These are phyloP conservation scores for Linnemannia exigua DNA, from an alignment of 192 early-diverging fungal genomes.

Conservation along the genomic window DNA sequence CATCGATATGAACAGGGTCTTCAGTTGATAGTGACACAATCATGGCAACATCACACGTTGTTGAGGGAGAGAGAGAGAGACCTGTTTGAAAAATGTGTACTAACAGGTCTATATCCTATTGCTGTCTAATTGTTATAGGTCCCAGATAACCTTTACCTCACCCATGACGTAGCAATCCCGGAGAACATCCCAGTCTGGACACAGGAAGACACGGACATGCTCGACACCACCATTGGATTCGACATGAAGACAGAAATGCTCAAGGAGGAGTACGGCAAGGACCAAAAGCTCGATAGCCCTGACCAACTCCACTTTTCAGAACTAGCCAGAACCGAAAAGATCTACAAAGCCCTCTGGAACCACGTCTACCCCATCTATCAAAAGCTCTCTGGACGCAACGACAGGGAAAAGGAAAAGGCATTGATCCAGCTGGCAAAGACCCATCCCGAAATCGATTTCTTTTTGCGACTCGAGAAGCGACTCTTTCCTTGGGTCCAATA, in stretches of 20 bases:
- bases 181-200: slow-evolving; percentile 57
- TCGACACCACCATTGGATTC: slow-evolving; percentile 58
- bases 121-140: slow-evolving; percentile 9
- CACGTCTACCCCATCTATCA: slow-evolving; percentile 58
- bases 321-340: slow-evolving; percentile 44
- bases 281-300: slow-evolving; percentile 33
- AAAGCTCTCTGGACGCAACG: slow-evolving; percentile 33
- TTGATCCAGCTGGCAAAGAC: slow-evolving; percentile 28
- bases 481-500: slow-evolving; percentile 61
- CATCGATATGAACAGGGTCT: neutral
- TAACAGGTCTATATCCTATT: neutral
- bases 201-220: slow-evolving; percentile 44
- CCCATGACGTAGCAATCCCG: slow-evolving; percentile 64
- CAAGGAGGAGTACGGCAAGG: slow-evolving; percentile 16
- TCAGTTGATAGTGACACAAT: slow-evolving; percentile 19
- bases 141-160: slow-evolving; percentile 36
- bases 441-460: slow-evolving; percentile 45
- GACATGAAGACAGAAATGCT: slow-evolving; percentile 32
- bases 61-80: slow-evolving; percentile 14
- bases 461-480: slow-evolving; percentile 45
- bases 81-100: neutral
- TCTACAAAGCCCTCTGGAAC: slow-evolving; percentile 62
- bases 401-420: slow-evolving; percentile 25
- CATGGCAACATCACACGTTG: slow-evolving; percentile 27
- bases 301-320: slow-evolving; percentile 49